Base-by-base conservation (phyloP, 306 rosid genomes). In the Quercus engelmannii region DNA sequence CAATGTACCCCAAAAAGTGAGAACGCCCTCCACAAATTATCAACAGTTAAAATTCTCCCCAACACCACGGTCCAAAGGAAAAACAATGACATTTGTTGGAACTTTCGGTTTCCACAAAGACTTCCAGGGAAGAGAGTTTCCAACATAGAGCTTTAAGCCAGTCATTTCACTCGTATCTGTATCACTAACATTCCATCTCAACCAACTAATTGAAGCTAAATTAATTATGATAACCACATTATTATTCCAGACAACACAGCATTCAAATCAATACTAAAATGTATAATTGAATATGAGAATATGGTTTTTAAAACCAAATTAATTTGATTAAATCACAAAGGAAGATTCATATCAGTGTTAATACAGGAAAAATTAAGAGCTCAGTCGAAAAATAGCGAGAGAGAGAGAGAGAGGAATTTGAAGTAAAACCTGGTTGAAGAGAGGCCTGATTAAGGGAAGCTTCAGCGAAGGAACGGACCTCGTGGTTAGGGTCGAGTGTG, bases 371-470 rank as follows among this genome's bases (percentile, higher is more conserved):
- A 33, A 68, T 49, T 11, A 49, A 49, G 54, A 13, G 54, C 17
- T 49, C 4, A 35, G n/a, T 9, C 26, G 7, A 35, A 67, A 3
- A 35, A 64, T 18, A 64, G 18, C 4, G 23, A 30, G 21, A 30
- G 54, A 20, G 58, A 38, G 46, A 57, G 9, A n/a, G 8, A 12
- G 56, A 75, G 26, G 55, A 1, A 43, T 38, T 38, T 23, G 54
- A 35, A 79, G 58, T 23, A 18, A 81, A 59, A 95, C 98, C 99
- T 90, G 97, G 91, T 77, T 89, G 99, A 25, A 79, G 92, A 80
- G 98, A 89, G 38, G 97, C 99, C 73, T 95, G 99, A 81, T 89
- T 84, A 65, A 95, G 92, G n/a, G 97, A 95, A 35, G 98, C 85
- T 86, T 95, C 98, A 6, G 99, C 98, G 62, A 84, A 93, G 31